Percentiles rank a stretch among this genome's conserved stretches.
Evolutionary conservation across 371 early-diverging fungal species (phyloP).

Genomic region (Mortierella sp.): DNA sequence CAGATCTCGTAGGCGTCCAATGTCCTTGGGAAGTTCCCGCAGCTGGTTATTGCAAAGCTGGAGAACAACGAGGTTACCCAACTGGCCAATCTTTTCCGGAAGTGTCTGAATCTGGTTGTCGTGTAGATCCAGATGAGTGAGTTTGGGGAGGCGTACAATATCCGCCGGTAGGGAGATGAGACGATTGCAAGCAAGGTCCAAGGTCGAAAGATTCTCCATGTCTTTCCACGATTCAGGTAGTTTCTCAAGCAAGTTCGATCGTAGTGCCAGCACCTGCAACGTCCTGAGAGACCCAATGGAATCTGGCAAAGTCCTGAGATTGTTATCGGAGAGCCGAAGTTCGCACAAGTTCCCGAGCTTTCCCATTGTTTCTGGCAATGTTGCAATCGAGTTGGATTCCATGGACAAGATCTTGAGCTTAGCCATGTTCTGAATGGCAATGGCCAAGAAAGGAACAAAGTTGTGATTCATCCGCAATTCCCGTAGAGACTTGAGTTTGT

Average conservation of each 20-base stretch:
- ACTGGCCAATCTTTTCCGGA: conserved; percentile 61
- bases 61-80: conserved; percentile 61
- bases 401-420: conserved; percentile 60
- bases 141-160: conserved; percentile 56
- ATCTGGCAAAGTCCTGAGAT: conserved; percentile 54
- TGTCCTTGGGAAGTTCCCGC: conserved; percentile 67
- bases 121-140: conserved; percentile 68
- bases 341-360: conserved; percentile 56
- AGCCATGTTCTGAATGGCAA: conserved; percentile 59
- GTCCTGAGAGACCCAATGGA: conserved; percentile 58
- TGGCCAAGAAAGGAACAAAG: conserved; percentile 41
- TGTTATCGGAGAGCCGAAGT: conserved; percentile 51
- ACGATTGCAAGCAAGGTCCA: conserved; percentile 58
- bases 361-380: conserved; percentile 54
- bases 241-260: conserved; percentile 60
- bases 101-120: conserved; percentile 65
- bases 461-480: conserved; percentile 54
- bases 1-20: conserved; percentile 68
- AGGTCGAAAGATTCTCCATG: conserved; percentile 56
- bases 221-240: conserved; percentile 58
- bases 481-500: conserved; percentile 65
- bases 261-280: conserved; percentile 58
- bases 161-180: conserved; percentile 47
- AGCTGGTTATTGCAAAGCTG: conserved; percentile 68
- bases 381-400: conserved; percentile 59